These are phyloP conservation scores for Coemansia sp. DNA, from an alignment of 192 early-diverging fungal genomes.

Conservation along the genomic window DNA sequence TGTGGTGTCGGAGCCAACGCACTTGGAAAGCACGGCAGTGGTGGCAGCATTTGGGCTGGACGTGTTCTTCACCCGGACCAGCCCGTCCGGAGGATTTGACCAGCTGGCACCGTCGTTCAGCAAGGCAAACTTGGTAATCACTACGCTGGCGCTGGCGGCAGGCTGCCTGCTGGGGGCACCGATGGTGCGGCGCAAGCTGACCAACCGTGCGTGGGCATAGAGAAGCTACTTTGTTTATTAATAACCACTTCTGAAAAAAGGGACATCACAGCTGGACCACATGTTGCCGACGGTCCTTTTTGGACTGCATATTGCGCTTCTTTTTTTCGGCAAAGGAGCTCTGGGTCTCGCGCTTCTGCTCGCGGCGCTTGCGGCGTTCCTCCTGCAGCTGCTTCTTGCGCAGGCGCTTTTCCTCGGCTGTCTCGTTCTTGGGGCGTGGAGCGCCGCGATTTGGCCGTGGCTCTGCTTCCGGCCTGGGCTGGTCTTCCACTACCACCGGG, in stretches of 20 bases:
- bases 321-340: slow-evolving; percentile 38
- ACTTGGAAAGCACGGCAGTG: slow-evolving; percentile 91
- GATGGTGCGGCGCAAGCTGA: slow-evolving; percentile 64
- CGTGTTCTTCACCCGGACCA: slow-evolving; percentile 78
- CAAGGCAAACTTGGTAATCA: slow-evolving; percentile 77
- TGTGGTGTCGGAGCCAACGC: slow-evolving; percentile 73
- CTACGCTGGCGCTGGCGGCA: slow-evolving; percentile 72
- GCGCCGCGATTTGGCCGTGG: slow-evolving; percentile 61
- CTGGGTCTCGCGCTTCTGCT: slow-evolving; percentile 46
- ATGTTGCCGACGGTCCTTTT: slow-evolving; percentile 48
- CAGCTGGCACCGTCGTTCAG: slow-evolving; percentile 89
- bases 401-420: slow-evolving; percentile 87
- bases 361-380: slow-evolving; percentile 57
- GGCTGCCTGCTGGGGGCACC: slow-evolving; percentile 72
- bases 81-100: slow-evolving; percentile 91
- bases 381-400: slow-evolving; percentile 87
- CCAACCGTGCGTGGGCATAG: slow-evolving; percentile 58
- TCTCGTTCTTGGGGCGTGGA: slow-evolving; percentile 77
- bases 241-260: not conserved
- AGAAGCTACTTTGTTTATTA: not conserved
- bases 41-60: slow-evolving; percentile 88
- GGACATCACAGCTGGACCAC: slow-evolving; percentile 18
- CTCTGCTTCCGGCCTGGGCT: slow-evolving; percentile 2
- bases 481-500: slow-evolving; percentile 52
- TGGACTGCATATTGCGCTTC: slow-evolving; percentile 50